Evolutionary conservation across 2,329 filamentous ascomycete species (phyloP), one percentile per base, ranked within the genome.

Genomic region (Pseudogymnoascus verrucosus): DNA sequence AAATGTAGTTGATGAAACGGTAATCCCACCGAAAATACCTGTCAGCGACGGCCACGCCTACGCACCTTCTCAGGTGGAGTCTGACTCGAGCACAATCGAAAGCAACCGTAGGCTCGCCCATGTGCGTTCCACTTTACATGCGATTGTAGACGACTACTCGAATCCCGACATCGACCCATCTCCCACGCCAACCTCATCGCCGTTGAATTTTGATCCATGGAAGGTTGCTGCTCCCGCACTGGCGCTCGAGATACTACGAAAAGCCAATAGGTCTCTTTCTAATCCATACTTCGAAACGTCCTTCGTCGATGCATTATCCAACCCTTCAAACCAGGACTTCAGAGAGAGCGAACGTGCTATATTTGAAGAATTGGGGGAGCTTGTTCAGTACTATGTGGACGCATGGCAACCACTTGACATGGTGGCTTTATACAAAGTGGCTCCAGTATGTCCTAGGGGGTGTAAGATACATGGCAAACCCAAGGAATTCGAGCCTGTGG

Each of bases 401-500:
- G 51, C 69, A 68, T 6, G 64, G 68, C 37, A 64, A n/a, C 8
- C 14, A 42, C 59, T 57, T 11, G 51, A 57, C 16, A 34, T n/a
- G 2, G n/a, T 57, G n/a, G 51, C 26, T 34, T 14, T 57, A 34
- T 57, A 57, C n/a, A 19, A 34, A 57, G 51, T 19, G 26, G 51
- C 51, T 12, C 51, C 51, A 34, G 51, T 57, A 21, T 57, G 51
- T 19, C 28, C 51, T 8, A 21, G 12, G 4, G 51, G 51, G 19
- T 57, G 51, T 57, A 57, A 34, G 51, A 34, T 34, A 34, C 51
- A 34, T 57, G 16, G 3, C n/a, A n/a, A 34, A 12, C 28, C n/a
- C n/a, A 34, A 8, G 8, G 16, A 19, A 34, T 12, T 16, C 4
- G 51, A 57, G 4, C n/a, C 4, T 19, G 12, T 89, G 39, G 80